Percentiles rank a stretch among this genome's conserved stretches.
These are phyloP conservation scores for Lipomyces sp. DNA, from an alignment of 805 yeast species.

Conservation along the genomic window DNA sequence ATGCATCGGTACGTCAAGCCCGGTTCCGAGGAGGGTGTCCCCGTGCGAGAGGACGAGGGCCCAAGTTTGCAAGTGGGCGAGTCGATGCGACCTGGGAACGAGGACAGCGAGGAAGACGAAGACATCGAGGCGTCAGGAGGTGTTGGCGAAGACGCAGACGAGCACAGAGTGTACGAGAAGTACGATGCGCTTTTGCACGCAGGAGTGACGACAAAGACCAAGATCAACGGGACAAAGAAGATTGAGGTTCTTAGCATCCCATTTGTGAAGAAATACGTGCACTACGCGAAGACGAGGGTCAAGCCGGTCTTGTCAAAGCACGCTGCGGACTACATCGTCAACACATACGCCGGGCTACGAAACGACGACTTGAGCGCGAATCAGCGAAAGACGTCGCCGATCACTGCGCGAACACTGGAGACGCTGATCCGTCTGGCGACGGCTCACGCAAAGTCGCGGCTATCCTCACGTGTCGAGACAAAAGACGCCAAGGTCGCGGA, in stretches of 20 bases:
- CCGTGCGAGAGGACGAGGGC: conserved; percentile 68
- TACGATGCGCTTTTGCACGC: conserved; percentile 79
- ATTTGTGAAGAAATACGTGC: conserved; percentile 86
- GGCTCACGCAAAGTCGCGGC: conserved; percentile 94
- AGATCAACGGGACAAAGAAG: conserved; percentile 39
- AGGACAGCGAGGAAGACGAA: conserved; percentile 46
- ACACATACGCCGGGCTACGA: conserved; percentile 74
- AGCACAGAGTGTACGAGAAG: conserved; percentile 65
- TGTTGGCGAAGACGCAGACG: conserved; percentile 43
- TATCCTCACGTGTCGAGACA: conserved; percentile 68
- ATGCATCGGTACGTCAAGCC: conserved; percentile 88
- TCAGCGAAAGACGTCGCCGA: conserved; percentile 73
- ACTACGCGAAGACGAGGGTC: conserved; percentile 86
- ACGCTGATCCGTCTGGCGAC: conserved; percentile 91
- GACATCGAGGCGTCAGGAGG: conserved; percentile 46
- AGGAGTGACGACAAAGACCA: conserved; percentile 52
- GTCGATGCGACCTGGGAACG: conserved; percentile 53
- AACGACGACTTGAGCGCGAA: conserved; percentile 55
- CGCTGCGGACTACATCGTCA: conserved; percentile 79
- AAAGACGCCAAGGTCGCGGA: conserved; percentile 86
- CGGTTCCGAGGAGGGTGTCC: conserved; percentile 89
- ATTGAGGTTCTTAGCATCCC: conserved; percentile 66
- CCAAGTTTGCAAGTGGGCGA: conserved; percentile 81
- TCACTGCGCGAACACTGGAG: conserved; percentile 97
- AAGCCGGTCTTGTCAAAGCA: conserved; percentile 72